These are phyloP conservation scores for Agaricus blazei DNA, from an alignment of 768 basidiomycete genomes.

Conservation along the genomic window DNA sequence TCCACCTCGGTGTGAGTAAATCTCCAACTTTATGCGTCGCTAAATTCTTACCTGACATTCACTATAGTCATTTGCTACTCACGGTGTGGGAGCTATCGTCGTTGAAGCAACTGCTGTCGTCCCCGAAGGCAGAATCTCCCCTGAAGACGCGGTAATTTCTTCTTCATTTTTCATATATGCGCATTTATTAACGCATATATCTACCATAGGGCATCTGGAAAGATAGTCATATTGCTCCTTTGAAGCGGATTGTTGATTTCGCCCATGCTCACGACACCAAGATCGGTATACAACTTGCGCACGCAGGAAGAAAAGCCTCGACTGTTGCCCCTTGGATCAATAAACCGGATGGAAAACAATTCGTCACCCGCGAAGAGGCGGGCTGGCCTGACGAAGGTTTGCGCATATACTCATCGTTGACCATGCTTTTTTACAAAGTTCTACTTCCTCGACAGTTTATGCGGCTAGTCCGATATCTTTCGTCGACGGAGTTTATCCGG, in stretches of 20 bases:
- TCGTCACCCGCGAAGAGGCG: slow-evolving; percentile 39
- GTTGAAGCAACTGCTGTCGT: slow-evolving; percentile 73
- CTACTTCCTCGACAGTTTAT: slow-evolving; percentile 38
- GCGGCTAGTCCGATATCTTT: slow-evolving; percentile 58
- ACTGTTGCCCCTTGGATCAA: slow-evolving; percentile 66
- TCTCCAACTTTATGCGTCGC: background rate
- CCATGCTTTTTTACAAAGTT: background rate
- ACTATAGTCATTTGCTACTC: slow-evolving; percentile 59
- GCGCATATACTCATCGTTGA: background rate
- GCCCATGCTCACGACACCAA: slow-evolving; percentile 62
- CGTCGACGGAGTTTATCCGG: slow-evolving; percentile 36
- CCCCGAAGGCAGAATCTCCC: slow-evolving; percentile 73
- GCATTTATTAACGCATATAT: background rate
- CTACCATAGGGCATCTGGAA: slow-evolving; percentile 58
- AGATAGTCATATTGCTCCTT: slow-evolving; percentile 67
- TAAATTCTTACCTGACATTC: background rate
- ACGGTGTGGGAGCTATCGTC: slow-evolving; percentile 65
- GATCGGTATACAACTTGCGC: slow-evolving; percentile 77
- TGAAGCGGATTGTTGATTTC: slow-evolving; percentile 72
- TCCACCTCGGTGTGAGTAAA: slow-evolving; percentile 65
- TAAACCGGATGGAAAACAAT: slow-evolving; percentile 25
- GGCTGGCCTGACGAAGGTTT: slow-evolving; percentile 70
- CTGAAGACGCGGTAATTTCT: slow-evolving; percentile 56
- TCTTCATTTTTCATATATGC: background rate
- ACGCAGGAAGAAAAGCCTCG: slow-evolving; percentile 69